These are phyloP conservation scores for Diaporthe velutina DNA, from an alignment of 2,329 filamentous ascomycete species.

Conservation along the genomic window DNA sequence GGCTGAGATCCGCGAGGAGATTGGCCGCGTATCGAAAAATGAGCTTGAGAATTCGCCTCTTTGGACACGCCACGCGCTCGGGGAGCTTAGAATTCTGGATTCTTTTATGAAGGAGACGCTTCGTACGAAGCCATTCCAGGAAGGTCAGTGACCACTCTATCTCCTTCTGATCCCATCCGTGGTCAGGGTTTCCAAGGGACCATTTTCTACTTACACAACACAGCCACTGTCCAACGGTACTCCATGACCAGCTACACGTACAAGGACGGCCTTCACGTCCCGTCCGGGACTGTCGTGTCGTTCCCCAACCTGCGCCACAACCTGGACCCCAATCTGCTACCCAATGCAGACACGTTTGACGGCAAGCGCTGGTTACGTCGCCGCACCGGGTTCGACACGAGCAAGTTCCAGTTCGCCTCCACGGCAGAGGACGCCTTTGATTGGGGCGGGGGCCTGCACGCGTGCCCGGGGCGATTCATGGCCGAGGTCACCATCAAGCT, in stretches of 20 bases:
- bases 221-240: conserved; percentile 26
- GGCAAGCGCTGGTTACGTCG: conserved; percentile 41
- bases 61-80: conserved; percentile 42
- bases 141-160: conserved; percentile 11
- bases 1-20: conserved; percentile 40
- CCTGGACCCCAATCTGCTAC: conserved; percentile 17
- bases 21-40: conserved; percentile 31
- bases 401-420: conserved; percentile 44
- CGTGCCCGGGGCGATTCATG: conserved; percentile 41
- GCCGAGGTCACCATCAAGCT: conserved; percentile 41
- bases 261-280: conserved; percentile 41
- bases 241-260: conserved; percentile 18
- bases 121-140: conserved; percentile 40
- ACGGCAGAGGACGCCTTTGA: conserved; percentile 42
- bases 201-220: background rate
- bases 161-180: background rate
- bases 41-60: conserved; percentile 38
- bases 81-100: conserved; percentile 41
- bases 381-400: conserved; percentile 37
- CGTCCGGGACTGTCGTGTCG: conserved; percentile 39
- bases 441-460: conserved; percentile 42
- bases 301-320: conserved; percentile 41
- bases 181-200: background rate
- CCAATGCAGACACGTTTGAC: conserved; percentile 41
- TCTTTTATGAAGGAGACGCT: conserved; percentile 42